Base-by-base conservation (phyloP, 495 filamentous ascomycete species). In the Hypoxylon cercidicola region DNA sequence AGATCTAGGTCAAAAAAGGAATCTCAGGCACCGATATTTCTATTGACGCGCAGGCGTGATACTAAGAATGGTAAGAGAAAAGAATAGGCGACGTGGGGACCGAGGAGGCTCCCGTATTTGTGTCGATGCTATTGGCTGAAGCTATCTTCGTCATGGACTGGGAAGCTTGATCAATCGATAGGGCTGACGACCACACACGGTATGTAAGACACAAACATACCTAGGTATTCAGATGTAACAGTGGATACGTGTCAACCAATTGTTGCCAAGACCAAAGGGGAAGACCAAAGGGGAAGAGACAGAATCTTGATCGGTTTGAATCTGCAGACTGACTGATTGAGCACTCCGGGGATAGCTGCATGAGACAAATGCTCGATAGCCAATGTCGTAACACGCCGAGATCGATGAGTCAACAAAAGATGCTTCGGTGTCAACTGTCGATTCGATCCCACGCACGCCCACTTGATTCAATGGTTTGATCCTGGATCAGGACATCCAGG, bases 21-120 rank as follows among this genome's bases (percentile, higher is more conserved):
- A 23, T 56, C 48, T 58, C 66, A 72, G 69, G 69, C 69, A 72
- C 62, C 69, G 61, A 65, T 25, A 72, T 72, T 69, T 59, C 44
- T 32, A 60, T 53, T 56, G 49, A 62, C 57, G 55, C 52, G 66
- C 66, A 48, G 47, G 37, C 52, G 53, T 21, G 16, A 59, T 23
- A 13, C 20, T 35, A 32, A 32, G 30, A 5, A 10, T 8, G 30
- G 30, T 32, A 32, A 53, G 45, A 10, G 49, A 18, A 45, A 19
- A 48, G 16, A n/a, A 40, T 13, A n/a, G 48, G 43, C 46, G 39
- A 16, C 48, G 28, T 48, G 39, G 52, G 23, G 46, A 30, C 18
- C 37, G 23, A 40, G 19, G 41, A 69, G 66, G 66, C 66, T 64
- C 15, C 66, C 16, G 30, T n/a, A 69, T 69, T 69, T 23, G 21